Evolutionary conservation across 345 rosid genomes (phyloP), one percentile per base, ranked within the genome.

Genomic region (Sonneratia caseolaris): DNA sequence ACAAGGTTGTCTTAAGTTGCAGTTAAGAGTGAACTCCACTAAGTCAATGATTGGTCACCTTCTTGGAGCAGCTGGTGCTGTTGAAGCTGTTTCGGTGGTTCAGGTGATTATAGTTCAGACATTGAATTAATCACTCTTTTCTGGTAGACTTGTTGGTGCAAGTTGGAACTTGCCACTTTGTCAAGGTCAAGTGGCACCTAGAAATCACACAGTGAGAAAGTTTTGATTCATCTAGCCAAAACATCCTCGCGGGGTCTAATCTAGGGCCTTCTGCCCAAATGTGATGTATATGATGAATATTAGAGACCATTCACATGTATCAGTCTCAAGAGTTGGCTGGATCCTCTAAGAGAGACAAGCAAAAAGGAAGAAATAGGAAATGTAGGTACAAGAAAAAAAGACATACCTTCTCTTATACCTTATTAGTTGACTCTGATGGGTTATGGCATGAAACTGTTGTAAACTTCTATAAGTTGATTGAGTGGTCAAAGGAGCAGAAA

Each of bases 21-120:
- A 83, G 86, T 55, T 83, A 56, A 81, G 67, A 70, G 66, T 83
- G 72, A 83, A 83, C 73, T 83, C 86, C 43, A 76, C 84, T 18
- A 83, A 83, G 73, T 83, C 84, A 43, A 79, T 81, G 84, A 83
- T 71, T 43, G 86, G 86, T 70, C 82, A 83, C 76, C 81, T 81
- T 35, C 72, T 81, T 27, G 86, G 82, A 75, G 86, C 81, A 43
- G 47, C 86, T 6, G 86, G 84, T 22, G 86, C 79, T 12, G 86
- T 77, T 45, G 86, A 83, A 75, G 86, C 86, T 16, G 76, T 77
- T 59, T 82, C 84, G 0, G 74, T 74, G 10, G 80, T 83, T 16
- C 81, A 81, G 86, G 86, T 80, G 70, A 53, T 68, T n/a, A 19
- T 49, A 36, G 27, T 35, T 53, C 42, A 8, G 19, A 5, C 66